phyloP scores from a whole-genome alignment of 768 basidiomycete species.

The Collybia nuda region DNA sequence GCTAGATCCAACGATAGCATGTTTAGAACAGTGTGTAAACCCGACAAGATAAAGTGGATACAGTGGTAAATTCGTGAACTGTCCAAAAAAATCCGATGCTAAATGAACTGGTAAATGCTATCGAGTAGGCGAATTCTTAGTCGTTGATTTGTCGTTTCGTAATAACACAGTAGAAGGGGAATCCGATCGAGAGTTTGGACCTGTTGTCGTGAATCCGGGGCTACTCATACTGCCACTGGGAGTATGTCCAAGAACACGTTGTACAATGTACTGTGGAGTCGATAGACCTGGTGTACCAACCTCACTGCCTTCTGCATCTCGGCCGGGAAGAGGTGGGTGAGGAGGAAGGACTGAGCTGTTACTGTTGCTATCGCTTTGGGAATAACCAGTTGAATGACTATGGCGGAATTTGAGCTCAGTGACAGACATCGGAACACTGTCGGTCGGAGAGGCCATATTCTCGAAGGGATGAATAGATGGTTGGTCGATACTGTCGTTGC shows the following conservation, averaged over 20 bases:
- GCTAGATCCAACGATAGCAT: no score
- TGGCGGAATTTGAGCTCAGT: conserved; percentile 52
- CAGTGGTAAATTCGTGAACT: no score
- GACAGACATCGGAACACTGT: conserved; percentile 57
- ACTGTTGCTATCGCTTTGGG: conserved; percentile 15
- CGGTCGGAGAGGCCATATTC: conserved; percentile 48
- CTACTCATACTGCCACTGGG: conserved; percentile 9
- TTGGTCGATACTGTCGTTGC: conserved; percentile 20
- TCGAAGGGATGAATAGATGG: conserved; percentile 31
- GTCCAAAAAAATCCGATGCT: background rate
- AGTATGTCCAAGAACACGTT: conserved; percentile 28
- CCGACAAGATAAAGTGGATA: no score
- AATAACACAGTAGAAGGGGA: background rate
- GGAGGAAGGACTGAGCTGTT: conserved; percentile 35
- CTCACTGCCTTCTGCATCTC: background rate
- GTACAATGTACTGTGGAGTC: conserved; percentile 18
- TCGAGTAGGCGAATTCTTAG: background rate
- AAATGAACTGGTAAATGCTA: no score
- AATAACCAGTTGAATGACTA: conserved; percentile 32
- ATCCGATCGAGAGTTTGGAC: no score
- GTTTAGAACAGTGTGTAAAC: no score
- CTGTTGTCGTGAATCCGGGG: background rate
- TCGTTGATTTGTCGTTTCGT: background rate
- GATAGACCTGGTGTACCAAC: conserved; percentile 10
- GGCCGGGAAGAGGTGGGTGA: conserved; percentile 37